phyloP scores from a whole-genome alignment of 1,139 yeast genomes.

The Saccharomyces hybrid region DNA sequence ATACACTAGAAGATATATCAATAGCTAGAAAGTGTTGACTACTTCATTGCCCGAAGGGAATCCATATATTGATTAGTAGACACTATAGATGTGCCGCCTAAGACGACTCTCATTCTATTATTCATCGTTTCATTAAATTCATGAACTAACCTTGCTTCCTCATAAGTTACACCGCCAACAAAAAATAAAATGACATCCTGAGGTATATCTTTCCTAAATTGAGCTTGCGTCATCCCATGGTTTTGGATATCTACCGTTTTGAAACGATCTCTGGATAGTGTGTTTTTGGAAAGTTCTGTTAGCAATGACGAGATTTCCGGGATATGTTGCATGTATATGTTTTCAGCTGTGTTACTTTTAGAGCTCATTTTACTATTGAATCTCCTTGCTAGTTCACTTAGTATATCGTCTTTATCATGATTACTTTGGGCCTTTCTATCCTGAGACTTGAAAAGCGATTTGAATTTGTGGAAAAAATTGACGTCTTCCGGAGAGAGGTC shows the following conservation, averaged over 20 bases:
- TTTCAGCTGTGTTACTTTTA: conserved; percentile 34
- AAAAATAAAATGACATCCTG: conserved; percentile 77
- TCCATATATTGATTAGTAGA: conserved; percentile 53
- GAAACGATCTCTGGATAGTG: conserved; percentile 41
- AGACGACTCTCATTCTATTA: conserved; percentile 46
- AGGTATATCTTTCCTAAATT: conserved; percentile 35
- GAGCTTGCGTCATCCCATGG: conserved; percentile 1
- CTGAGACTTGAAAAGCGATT: conserved; percentile 8
- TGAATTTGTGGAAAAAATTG: conserved; percentile 25
- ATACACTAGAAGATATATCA: not conserved
- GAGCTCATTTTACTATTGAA: conserved; percentile 24
- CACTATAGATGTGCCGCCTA: conserved; percentile 72
- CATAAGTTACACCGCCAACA: conserved; percentile 88
- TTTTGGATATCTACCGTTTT: conserved; percentile 34
- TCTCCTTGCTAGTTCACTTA: conserved; percentile 30
- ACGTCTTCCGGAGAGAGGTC: conserved; percentile 23
- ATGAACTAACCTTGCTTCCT: conserved; percentile 77
- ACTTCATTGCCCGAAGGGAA: conserved; percentile 10
- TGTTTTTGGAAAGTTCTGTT: conserved; percentile 43
- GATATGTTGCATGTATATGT: conserved; percentile 62
- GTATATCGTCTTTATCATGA: conserved; percentile 22
- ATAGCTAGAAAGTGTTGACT: not conserved
- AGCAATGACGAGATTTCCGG: conserved; percentile 60
- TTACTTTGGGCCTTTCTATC: conserved; percentile 2
- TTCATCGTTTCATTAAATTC: conserved; percentile 51